phyloP scores from a whole-genome alignment of 495 filamentous ascomycete genomes.

The Podospora pseudopauciseta region DNA sequence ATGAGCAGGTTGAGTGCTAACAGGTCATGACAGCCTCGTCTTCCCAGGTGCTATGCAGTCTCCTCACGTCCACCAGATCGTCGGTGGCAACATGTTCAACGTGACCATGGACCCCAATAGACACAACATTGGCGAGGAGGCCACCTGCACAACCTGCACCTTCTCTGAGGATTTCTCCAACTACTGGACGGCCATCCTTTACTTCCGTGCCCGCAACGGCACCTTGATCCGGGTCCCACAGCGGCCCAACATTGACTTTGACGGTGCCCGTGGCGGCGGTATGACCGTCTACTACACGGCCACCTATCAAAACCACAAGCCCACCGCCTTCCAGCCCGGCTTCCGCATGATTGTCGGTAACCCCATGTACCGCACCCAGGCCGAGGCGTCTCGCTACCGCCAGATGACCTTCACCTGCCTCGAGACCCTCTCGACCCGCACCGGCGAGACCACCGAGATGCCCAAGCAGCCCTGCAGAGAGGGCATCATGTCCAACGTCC shows the following conservation, averaged over 20 bases:
- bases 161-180: slow-evolving; percentile 41
- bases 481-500: slow-evolving; percentile 43
- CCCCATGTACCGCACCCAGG: slow-evolving; percentile 39
- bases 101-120: slow-evolving; percentile 30
- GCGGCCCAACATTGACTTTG: slow-evolving; percentile 23
- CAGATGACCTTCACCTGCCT: slow-evolving; percentile 44
- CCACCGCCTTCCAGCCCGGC: slow-evolving; percentile 48
- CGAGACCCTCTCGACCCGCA: slow-evolving; percentile 31
- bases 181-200: slow-evolving; percentile 45
- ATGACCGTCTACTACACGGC: slow-evolving; percentile 46
- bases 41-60: slow-evolving; percentile 23
- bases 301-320: slow-evolving; percentile 34
- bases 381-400: slow-evolving; percentile 34
- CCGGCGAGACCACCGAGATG: slow-evolving; percentile 33
- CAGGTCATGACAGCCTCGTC: slow-evolving; percentile 21
- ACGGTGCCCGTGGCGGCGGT: slow-evolving; percentile 32
- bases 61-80: slow-evolving; percentile 29
- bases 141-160: slow-evolving; percentile 37
- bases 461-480: slow-evolving; percentile 33
- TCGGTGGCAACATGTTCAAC: slow-evolving; percentile 34
- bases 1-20: background rate
- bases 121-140: slow-evolving; percentile 30
- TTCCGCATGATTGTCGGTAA: slow-evolving; percentile 75
- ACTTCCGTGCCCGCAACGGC: slow-evolving; percentile 39
- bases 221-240: slow-evolving; percentile 38